Conservation (phyloP, 352 stramenopile species). For the Plasmopara muralis region DNA sequence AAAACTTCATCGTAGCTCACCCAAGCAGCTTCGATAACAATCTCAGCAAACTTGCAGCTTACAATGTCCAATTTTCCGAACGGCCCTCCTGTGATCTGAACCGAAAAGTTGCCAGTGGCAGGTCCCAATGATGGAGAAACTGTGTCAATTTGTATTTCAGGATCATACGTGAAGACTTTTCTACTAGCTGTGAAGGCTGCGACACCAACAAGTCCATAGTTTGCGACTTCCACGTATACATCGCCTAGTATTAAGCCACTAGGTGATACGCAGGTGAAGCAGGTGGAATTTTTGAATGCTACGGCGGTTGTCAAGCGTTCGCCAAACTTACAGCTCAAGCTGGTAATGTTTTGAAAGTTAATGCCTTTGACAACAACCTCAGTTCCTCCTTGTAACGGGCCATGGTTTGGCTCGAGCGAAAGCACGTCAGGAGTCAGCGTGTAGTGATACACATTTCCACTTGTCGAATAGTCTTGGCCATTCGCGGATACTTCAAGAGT, state of each 20-base stretch:
- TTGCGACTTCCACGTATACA: constrained; percentile 62
- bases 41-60: constrained; percentile 81
- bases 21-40: constrained; percentile 62
- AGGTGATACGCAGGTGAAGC: constrained; percentile 69
- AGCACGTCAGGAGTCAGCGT: constrained; percentile 52
- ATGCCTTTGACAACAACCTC: constrained; percentile 67
- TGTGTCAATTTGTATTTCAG: constrained; percentile 43
- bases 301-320: constrained; percentile 33
- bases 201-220: constrained; percentile 37
- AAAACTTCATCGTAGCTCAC: constrained; percentile 58
- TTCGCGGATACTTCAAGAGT: constrained; percentile 87
- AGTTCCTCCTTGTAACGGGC: constrained; percentile 72
- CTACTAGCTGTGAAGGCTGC: constrained; percentile 37
- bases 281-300: constrained; percentile 53
- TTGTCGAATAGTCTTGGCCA: constrained; percentile 61
- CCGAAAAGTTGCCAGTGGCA: constrained; percentile 81
- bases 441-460: constrained; percentile 59
- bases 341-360: constrained; percentile 71
- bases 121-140: constrained; percentile 77
- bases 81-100: constrained; percentile 72
- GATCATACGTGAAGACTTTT: constrained; percentile 80
- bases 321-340: constrained; percentile 66
- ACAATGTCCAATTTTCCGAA: constrained; percentile 72
- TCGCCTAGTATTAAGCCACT: constrained; percentile 24
- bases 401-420: constrained; percentile 57